A percentile compares a stretch with the other conserved stretches of the same genome.
Evolutionary conservation across 2,329 filamentous ascomycete species (phyloP).

Genomic region (Beauveria scarabaeidicola): DNA sequence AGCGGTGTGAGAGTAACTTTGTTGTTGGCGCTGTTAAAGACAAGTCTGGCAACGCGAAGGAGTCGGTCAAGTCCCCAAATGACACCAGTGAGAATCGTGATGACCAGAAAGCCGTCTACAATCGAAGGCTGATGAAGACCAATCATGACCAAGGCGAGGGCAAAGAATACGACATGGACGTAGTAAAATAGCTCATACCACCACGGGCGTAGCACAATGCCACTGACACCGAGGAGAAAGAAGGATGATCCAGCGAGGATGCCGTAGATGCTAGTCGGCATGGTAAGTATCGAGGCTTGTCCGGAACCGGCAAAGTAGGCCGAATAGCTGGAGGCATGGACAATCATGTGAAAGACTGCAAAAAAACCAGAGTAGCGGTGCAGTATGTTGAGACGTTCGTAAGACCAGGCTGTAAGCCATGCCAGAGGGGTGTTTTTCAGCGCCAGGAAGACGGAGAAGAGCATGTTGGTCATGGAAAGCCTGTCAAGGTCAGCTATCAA

Average conservation of each 20-base stretch:
- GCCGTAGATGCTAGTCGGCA: constrained; percentile 34
- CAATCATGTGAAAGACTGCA: constrained; percentile 35
- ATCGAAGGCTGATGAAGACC: constrained; percentile 44
- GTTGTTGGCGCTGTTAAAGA: constrained; percentile 40
- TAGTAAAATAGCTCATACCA: constrained; percentile 51
- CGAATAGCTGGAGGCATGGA: constrained; percentile 38
- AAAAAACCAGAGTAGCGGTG: constrained; percentile 46
- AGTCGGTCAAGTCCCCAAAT: constrained; percentile 45
- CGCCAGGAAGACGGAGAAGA: constrained; percentile 43
- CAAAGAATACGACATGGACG: constrained; percentile 41
- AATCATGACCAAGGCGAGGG: constrained; percentile 38
- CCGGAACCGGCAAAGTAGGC: constrained; percentile 28
- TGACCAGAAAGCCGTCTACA: constrained; percentile 31
- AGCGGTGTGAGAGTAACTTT: constrained; percentile 44
- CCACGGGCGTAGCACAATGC: constrained; percentile 33
- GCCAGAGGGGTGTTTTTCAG: constrained; percentile 52
- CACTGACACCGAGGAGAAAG: constrained; percentile 34
- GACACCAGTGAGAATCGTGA: constrained; percentile 32
- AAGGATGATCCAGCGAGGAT: constrained; percentile 41
- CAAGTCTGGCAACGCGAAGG: constrained; percentile 35
- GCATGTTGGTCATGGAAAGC: constrained; percentile 37
- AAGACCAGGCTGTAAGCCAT: constrained; percentile 44
- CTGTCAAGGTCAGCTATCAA: constrained; percentile 16
- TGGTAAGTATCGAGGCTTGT: constrained; percentile 24
- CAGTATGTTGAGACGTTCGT: constrained; percentile 50